Base-by-base conservation (phyloP, 2,329 filamentous ascomycete genomes). In the Thelonectria blattea region DNA sequence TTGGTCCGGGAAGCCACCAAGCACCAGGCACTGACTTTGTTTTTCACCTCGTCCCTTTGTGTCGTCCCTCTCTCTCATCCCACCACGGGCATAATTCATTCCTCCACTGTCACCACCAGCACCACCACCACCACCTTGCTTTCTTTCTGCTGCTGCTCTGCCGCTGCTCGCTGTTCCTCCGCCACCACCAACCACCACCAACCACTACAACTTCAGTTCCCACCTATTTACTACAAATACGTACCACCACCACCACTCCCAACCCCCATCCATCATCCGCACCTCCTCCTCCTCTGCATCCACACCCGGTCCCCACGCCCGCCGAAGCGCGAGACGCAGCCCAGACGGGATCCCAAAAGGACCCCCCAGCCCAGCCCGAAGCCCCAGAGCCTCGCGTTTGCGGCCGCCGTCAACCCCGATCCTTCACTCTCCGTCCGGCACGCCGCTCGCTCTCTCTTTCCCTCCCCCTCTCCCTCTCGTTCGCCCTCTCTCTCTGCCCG, bases 371-470 rank as follows among this genome's bases (percentile, higher is more conserved):
- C 48, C 55, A 61, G 58, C 59, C 62, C 61, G 54, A 57, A 55
- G 37, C 48, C 59, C 62, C 61, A 57, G 54, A 55, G 37, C 48
- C 56, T 46, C 61, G 54, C 46, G 53, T 63, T 15, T 58, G 39
- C 37, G 50, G 56, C 56, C 56, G 56, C 56, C 56, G 55, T 68
- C 54, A 64, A 62, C 34, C 60, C 58, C 58, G 54, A 65, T 61
- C 53, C 59, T 61, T 55, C 51, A 67, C 57, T 53, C 34, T 37
- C 12, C 27, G 27, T 37, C 12, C 27, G 27, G 27, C 27, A 30
- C 27, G 27, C 27, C 27, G 27, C 8, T 9, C 27, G 5, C 27
- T 10, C 27, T 30, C 27, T 30, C 27, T 7, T 7, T 30, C 27
- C 27, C 5, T 30, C 22, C 7, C 22, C 22, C 22, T 24, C 22